Base-by-base conservation (phyloP, 2,329 filamentous ascomycete genomes). In the Whalleya microplaca region DNA sequence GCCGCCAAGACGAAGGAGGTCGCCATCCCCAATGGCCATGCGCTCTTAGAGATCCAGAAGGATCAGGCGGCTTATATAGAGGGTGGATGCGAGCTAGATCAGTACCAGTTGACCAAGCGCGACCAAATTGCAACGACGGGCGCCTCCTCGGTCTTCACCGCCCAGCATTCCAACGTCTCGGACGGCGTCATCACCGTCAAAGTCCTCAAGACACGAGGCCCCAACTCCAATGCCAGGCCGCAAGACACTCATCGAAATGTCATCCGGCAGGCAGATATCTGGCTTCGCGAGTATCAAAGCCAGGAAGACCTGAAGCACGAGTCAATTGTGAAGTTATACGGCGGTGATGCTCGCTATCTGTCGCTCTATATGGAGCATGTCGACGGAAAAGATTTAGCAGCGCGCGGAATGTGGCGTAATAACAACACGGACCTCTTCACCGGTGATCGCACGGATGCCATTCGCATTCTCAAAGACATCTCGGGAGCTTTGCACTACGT, bases 291-390 rank as follows among this genome's bases (percentile, higher is more conserved):
- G 65, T 81, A 81, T 60, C 77, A 79, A 64, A 81, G 77, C 64
- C 83, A 85, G 60, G 79, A 82, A 61, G 76, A 80, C 58, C 71
- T 85, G 47, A 72, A 80, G 56, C 83, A 86, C 69, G 74, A 81
- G 57, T 84, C 81, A 49, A 86, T 86, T 57, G 83, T 85, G 54
- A 78, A 78, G 20, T 75, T 84, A 50, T 83, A 85, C 56, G 83
- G 82, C 8, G 83, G 83, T 40, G 84, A 86, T 62, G 84, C 84
- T 6, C 80, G 84, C 32, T 84, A 82, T 64, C 69, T 86, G 40
- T 84, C 82, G 2, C 69, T 86, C 9, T 86, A 85, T 65, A 85
- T 86, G 83, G 83, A 86, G 66, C 81, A 85, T 56, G 76, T 86
- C 3, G 80, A 84, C 51, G 83, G 80, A 12, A 78, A 77, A 44